Evolutionary conservation across 805 yeast genomes (phyloP), one percentile per base, ranked within the genome.

Genomic region (Candida koratica): DNA sequence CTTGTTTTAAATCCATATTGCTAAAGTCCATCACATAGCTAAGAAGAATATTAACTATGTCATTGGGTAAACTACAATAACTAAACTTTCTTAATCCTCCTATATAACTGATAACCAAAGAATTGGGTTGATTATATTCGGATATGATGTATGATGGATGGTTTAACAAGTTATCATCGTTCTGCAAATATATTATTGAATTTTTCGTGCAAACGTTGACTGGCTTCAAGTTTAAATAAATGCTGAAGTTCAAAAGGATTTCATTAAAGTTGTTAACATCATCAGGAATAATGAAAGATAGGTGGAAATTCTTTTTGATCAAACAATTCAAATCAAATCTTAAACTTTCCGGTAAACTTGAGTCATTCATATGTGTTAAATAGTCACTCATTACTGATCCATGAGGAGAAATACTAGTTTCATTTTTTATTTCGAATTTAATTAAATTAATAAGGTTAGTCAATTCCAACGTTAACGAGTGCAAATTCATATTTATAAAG

Each of bases 381-480:
- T 36, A 36, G 4, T 17, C 31, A 13, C 23, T 25, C 25, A 36
- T 5, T 15, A 34, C 34, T 13, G 38, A 29, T 4, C 34, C 34
- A 14, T 12, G 15, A 3, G 34, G 27, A 9, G 34, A 17, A 15
- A 16, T 6, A 3, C 9, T 22, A 14, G 20, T 7, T 12, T 24
- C 35, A 25, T 39, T 34, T n/a, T 42, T 47, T 40, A 30, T n/a
- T 28, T 50, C 52, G 22, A 43, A 42, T 22, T 48, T 49, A 6
- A 52, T 39, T 10, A 44, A 16, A 29, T 45, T 48, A 12, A 51
- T 46, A 7, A 53, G 41, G 24, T 46, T 47, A 6, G 84, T 71
- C 39, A 81, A 61, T 45, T 77, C 83, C 12, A 75, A 49, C n/a
- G 85, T 79, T 25, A 77, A 66, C 10, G 75, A 73, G 11, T 80